These are phyloP conservation scores for Nannochloropsis granulata DNA, from an alignment of 108 stramenopile species.

Conservation along the genomic window DNA sequence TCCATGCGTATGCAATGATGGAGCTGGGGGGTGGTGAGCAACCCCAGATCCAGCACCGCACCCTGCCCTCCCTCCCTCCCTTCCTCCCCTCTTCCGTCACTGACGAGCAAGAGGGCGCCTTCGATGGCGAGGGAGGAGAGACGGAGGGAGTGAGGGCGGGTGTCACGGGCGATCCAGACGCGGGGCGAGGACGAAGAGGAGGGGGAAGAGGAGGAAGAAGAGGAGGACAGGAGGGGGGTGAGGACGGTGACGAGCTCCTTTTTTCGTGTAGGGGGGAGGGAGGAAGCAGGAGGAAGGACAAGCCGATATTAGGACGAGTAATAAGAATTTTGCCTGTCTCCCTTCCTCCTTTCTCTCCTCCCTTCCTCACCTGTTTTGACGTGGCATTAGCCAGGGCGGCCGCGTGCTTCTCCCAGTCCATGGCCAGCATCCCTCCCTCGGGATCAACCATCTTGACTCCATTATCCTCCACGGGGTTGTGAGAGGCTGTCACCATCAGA, in stretches of 20 bases:
- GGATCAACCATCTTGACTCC: constrained; percentile 89
- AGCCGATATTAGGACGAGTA: too few relatives aligned
- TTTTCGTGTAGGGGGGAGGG: not conserved
- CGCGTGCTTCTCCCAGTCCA: constrained; percentile 54
- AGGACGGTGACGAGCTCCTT: not conserved
- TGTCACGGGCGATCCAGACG: not conserved
- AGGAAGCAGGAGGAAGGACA: not conserved
- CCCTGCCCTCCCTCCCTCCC: constrained; percentile 29
- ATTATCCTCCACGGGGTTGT: constrained; percentile 82
- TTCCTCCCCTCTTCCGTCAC: constrained; percentile 13
- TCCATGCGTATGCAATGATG: constrained; percentile 61
- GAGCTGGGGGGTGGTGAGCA: constrained; percentile 78
- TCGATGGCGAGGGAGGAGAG: not conserved
- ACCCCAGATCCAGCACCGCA: constrained; percentile 55
- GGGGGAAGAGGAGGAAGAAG: not conserved
- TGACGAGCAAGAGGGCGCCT: constrained; percentile 44
- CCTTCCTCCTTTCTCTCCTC: too few relatives aligned
- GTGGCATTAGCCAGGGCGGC: constrained; percentile 47
- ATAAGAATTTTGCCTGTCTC: too few relatives aligned
- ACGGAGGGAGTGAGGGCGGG: not conserved
- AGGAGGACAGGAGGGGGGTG: not conserved
- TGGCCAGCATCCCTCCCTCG: constrained; percentile 71
- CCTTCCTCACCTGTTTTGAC: not conserved
- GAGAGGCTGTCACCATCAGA: constrained; percentile 94
- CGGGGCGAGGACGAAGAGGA: not conserved